These are phyloP conservation scores for Yarrowia hollandica DNA, from an alignment of 805 yeast species.

Conservation along the genomic window DNA sequence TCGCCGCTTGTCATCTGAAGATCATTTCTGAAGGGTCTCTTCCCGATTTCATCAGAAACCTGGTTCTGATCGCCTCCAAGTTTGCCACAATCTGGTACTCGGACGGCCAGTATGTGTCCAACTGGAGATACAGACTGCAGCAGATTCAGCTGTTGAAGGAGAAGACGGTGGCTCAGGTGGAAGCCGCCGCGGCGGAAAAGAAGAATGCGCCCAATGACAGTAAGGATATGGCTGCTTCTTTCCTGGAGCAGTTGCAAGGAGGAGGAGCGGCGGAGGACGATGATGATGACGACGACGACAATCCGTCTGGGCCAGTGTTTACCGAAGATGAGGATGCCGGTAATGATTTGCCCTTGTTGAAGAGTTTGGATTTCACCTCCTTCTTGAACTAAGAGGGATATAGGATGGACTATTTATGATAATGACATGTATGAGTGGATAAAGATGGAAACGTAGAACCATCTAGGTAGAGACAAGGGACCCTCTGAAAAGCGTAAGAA, in stretches of 20 bases:
- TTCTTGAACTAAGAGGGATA: not conserved
- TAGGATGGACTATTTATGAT: constrained; percentile 1
- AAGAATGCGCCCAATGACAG: not conserved
- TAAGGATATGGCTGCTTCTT: constrained; percentile 23
- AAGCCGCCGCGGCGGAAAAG: constrained; percentile 7
- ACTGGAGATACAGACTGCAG: constrained; percentile 67
- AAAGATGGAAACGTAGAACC: too few species aligned
- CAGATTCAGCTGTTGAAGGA: constrained; percentile 50
- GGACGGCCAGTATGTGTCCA: constrained; percentile 55
- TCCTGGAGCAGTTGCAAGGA: constrained; percentile 27
- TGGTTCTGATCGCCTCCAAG: constrained; percentile 63
- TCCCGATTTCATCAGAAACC: constrained; percentile 63
- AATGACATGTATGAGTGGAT: not conserved
- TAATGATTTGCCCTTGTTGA: constrained; percentile 19
- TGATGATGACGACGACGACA: constrained; percentile 21
- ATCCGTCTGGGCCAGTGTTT: constrained; percentile 10
- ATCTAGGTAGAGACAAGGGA: too few species aligned
- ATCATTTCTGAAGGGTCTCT: constrained; percentile 60
- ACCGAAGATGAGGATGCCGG: constrained; percentile 22
- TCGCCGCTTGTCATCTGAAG: constrained; percentile 75
- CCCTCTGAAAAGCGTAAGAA: too few species aligned
- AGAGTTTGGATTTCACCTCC: constrained; percentile 15
- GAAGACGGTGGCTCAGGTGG: constrained; percentile 34
- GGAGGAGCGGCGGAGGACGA: not conserved
- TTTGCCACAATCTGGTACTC: constrained; percentile 77